Evolutionary conservation across 2,329 filamentous ascomycete species (phyloP).

Genomic region (Trichoderma oligosporum): DNA sequence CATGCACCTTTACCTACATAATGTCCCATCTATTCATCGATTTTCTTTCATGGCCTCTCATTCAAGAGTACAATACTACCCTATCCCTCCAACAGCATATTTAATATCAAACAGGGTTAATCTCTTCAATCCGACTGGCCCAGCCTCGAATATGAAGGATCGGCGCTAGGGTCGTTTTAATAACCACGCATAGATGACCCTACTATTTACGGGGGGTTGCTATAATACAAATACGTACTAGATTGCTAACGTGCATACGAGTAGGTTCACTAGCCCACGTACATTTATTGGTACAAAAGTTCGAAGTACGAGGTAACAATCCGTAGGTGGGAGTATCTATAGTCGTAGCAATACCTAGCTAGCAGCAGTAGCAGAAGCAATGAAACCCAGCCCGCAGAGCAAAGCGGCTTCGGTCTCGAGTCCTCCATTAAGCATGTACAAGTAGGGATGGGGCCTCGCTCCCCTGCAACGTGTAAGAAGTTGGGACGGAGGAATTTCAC

Average conservation of each 20-base stretch:
- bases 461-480: not conserved
- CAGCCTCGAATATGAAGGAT: conserved; percentile 5
- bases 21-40: no score
- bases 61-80: not conserved
- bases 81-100: not conserved
- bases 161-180: conserved; percentile 9
- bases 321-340: not conserved
- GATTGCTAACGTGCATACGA: no score
- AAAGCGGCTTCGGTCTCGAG: not conserved
- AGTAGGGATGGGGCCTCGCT: not conserved
- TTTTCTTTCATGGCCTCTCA: not conserved
- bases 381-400: conserved; percentile 11
- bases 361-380: not conserved
- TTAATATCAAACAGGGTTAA: no score
- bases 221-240: no score
- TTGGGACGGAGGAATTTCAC: not conserved
- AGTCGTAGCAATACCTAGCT: not conserved
- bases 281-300: not conserved
- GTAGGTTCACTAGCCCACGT: not conserved
- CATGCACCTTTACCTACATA: not conserved
- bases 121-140: conserved; percentile 1
- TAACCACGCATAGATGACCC: no score
- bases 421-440: not conserved
- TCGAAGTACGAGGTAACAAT: not conserved
- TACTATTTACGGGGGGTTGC: no score